phyloP scores from a whole-genome alignment of 208 protist species.

The Trypanosoma conorhini region DNA sequence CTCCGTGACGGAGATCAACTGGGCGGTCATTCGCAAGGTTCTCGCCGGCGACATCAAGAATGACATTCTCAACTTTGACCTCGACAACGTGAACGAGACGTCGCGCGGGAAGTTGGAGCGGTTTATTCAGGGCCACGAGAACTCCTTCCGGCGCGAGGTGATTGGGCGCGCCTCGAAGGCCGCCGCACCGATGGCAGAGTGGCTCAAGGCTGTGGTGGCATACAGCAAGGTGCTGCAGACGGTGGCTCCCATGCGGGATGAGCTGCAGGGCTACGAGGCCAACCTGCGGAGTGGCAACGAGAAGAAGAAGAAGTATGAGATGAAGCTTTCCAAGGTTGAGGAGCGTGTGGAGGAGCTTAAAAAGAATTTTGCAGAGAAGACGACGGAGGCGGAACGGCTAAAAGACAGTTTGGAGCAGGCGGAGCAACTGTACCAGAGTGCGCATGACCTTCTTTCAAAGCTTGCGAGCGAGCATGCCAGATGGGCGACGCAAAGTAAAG shows the following conservation, averaged over 20 bases:
- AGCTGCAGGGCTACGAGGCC: constrained; percentile 81
- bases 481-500: constrained; percentile 92
- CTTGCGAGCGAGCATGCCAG: constrained; percentile 94
- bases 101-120: constrained; percentile 81
- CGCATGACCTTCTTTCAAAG: constrained; percentile 94
- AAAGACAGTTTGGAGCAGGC: constrained; percentile 91
- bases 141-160: constrained; percentile 93
- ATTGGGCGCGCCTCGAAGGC: constrained; percentile 94
- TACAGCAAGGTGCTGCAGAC: constrained; percentile 97
- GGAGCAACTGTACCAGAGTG: constrained; percentile 85
- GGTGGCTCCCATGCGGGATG: constrained; percentile 86
- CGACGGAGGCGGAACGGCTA: constrained; percentile 93
- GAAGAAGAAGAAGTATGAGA: constrained; percentile 90
- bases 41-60: constrained; percentile 93
- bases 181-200: constrained; percentile 96
- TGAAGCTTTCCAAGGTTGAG: constrained; percentile 92
- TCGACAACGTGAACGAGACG: constrained; percentile 72
- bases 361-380: constrained; percentile 93
- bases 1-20: constrained; percentile 82
- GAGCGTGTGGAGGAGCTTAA: constrained; percentile 92
- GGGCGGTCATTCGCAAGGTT: constrained; percentile 96
- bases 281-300: constrained; percentile 83
- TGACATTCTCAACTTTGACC: constrained; percentile 97
- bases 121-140: constrained; percentile 84
- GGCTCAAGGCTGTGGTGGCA: constrained; percentile 96